Evolutionary conservation across 225 moss, liverwort and hornwort species (phyloP), one percentile per base, ranked within the genome.

Genomic region (Pseudisothecium myosuroides): DNA sequence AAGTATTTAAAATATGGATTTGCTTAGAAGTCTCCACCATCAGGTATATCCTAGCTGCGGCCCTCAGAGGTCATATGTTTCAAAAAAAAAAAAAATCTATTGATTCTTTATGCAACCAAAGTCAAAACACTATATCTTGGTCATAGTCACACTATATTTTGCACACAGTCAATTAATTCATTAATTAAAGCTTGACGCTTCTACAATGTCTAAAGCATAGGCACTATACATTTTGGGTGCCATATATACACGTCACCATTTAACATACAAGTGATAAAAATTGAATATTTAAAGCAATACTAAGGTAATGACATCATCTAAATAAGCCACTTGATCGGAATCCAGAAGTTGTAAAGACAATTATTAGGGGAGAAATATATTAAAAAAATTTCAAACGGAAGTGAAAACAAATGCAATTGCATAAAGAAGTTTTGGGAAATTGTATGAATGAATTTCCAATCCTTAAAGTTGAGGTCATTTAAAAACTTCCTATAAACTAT

Each of bases 381-480:
- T 17, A 73, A 28, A 10, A 6, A 6, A 6, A 16, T 73, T 10
- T 41, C 10, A 43, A 43, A n/a, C 43, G 43, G 45, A 73, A 15
- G 27, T 72, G 10, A 27, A 72, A 73, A 28, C 3, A 37, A 45
- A 74, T 45, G 18, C 10, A 74, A 74, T 45, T 28, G 29, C 11
- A 0, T 45, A 0, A 17, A 45, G 43, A 17, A 14, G 16, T 43
- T 72, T 29, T 45, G 6, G 0, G 11, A 45, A 17, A 29, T 11
- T 45, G 29, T 45, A 28, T 16, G 1, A 45, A 73, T 28, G 17
- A 73, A 73, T 11, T 43, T 17, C 10, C 10, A 28, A 73, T 29
- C 29, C 6, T 73, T 10, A 45, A 73, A 73, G 6, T 73, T 73
- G 73, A 28, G 11, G 17, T 73, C 17, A 41, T 45, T 43, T 43